phyloP scores from a whole-genome alignment of 345 rosid species.

The Brassica rapa region DNA sequence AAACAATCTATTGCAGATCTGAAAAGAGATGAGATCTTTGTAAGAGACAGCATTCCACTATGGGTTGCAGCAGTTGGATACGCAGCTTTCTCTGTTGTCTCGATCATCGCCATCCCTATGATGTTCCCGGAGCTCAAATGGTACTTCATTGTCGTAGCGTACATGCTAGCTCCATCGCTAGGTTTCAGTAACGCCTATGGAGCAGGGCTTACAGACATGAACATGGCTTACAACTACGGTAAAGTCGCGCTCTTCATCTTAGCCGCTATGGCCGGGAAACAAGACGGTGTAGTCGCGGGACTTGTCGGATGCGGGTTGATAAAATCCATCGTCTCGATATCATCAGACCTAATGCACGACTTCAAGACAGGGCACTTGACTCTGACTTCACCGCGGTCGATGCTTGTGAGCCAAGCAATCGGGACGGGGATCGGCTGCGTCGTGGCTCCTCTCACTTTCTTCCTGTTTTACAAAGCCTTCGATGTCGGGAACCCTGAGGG shows the following conservation, averaged over 20 bases:
- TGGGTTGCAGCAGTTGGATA: conserved; percentile 56
- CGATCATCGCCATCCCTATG: conserved; percentile 45
- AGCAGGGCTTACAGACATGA: conserved; percentile 59
- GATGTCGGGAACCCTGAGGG: conserved; percentile 47
- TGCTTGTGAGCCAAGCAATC: conserved; percentile 61
- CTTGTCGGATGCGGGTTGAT: conserved; percentile 57
- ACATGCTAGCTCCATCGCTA: conserved; percentile 50
- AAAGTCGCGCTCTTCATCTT: conserved; percentile 54
- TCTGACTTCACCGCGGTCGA: conserved; percentile 49
- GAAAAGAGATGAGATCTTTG: conserved; percentile 45
- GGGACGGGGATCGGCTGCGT: conserved; percentile 57
- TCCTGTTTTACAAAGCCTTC: conserved; percentile 52
- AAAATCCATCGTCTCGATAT: conserved; percentile 53
- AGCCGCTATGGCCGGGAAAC: conserved; percentile 55
- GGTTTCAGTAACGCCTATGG: conserved; percentile 62
- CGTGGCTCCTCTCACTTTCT: conserved; percentile 52
- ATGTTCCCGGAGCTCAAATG: conserved; percentile 56
- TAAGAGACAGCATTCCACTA: conserved; percentile 54
- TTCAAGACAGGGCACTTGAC: conserved; percentile 59
- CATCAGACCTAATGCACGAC: conserved; percentile 58
- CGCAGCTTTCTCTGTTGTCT: conserved; percentile 43
- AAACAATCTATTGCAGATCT: conserved; percentile 26
- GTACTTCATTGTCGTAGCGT: conserved; percentile 51
- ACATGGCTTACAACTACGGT: conserved; percentile 58
- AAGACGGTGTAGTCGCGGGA: conserved; percentile 56